A percentile compares a stretch with the other conserved stretches of the same genome.
These are phyloP conservation scores for Paraphoma chrysanthemicola DNA, from an alignment of 2,329 filamentous ascomycete species.

Conservation along the genomic window DNA sequence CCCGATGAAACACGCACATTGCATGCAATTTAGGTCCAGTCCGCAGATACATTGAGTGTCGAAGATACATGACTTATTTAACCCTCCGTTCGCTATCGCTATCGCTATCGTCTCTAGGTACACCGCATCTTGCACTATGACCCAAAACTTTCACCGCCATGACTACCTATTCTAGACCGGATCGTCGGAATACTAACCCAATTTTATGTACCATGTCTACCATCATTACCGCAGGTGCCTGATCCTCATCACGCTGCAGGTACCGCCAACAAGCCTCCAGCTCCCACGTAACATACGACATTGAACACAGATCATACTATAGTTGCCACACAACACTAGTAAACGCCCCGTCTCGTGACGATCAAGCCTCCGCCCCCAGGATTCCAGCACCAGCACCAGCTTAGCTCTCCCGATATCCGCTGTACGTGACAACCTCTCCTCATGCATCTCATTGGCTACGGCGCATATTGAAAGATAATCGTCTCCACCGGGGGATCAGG, in stretches of 20 bases:
- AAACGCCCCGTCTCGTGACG: not conserved
- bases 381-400: not conserved
- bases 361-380: not conserved
- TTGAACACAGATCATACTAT: too few species aligned
- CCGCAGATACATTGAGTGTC: too few species aligned
- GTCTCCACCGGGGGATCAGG: not conserved
- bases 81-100: too few species aligned
- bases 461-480: not conserved
- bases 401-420: not conserved
- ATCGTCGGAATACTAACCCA: not conserved
- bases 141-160: not conserved
- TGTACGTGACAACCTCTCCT: not conserved
- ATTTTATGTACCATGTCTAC: not conserved
- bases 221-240: not conserved
- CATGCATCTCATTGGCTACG: not conserved
- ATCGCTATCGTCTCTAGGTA: too few species aligned
- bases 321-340: too few species aligned
- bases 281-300: too few species aligned
- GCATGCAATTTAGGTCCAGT: too few species aligned
- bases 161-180: not conserved
- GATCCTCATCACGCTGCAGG: not conserved
- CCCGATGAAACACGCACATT: too few species aligned
- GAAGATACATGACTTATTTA: too few species aligned
- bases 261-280: not conserved
- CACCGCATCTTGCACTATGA: not conserved